Evolutionary conservation across 2,329 filamentous ascomycete species (phyloP).

Genomic region (Setomelanomma holmii): DNA sequence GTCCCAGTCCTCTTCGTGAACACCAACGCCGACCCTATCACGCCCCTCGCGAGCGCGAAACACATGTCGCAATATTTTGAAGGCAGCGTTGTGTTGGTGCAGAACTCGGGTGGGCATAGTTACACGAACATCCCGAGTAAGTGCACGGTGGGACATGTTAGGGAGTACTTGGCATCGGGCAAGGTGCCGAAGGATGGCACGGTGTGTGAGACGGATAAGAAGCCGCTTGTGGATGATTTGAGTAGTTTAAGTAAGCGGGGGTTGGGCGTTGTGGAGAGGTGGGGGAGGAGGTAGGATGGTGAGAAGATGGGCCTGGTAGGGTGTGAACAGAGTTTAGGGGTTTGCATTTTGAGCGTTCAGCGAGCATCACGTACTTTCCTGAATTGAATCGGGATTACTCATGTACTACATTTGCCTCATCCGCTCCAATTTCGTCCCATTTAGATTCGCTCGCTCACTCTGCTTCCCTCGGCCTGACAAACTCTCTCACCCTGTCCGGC

Average conservation of each 20-base stretch:
- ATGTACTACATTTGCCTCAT: too few species aligned
- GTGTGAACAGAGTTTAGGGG: too few species aligned
- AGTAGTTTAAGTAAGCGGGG: neutral
- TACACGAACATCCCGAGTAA: neutral
- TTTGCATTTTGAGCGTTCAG: too few species aligned
- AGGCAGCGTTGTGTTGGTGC: slow-evolving; percentile 49
- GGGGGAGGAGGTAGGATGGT: neutral
- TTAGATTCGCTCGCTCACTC: too few species aligned
- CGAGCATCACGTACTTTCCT: too few species aligned
- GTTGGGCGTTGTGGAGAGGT: neutral
- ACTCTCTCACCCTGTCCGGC: too few species aligned
- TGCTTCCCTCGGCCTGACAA: too few species aligned
- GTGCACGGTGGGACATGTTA: slow-evolving; percentile 9
- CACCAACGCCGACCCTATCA: slow-evolving; percentile 63
- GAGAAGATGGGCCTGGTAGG: too few species aligned
- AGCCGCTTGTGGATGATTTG: slow-evolving; percentile 3
- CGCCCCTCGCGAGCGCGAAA: slow-evolving; percentile 45
- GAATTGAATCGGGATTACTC: too few species aligned
- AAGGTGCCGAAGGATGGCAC: slow-evolving; percentile 11
- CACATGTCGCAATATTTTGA: slow-evolving; percentile 47
- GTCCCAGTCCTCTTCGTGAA: slow-evolving; percentile 61
- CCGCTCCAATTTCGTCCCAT: too few species aligned
- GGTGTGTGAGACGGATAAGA: slow-evolving; percentile 13
- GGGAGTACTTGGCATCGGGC: slow-evolving; percentile 9
- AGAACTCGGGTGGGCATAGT: slow-evolving; percentile 7